Conservation (phyloP, 75 land plant species). For the Ceratopteris richardii region DNA sequence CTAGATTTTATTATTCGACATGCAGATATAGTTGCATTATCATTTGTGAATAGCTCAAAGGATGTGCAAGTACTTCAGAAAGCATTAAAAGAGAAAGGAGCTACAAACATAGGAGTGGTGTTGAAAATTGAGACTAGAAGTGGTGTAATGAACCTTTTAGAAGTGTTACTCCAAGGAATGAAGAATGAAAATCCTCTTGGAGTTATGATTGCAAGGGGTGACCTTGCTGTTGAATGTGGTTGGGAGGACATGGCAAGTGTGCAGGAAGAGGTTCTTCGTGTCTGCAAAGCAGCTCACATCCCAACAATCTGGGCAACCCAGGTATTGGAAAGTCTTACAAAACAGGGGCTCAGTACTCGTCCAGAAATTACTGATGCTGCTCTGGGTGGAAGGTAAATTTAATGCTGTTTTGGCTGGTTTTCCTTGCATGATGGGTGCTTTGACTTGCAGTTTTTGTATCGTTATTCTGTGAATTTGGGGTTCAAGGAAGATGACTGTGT, state of each 20-base stretch:
- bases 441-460: too few relatives aligned
- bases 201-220: constrained; percentile 70
- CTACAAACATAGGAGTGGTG: constrained; percentile 34
- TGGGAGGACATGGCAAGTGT: constrained; percentile 51
- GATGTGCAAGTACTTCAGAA: constrained; percentile 36
- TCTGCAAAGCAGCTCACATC: constrained; percentile 48
- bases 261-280: constrained; percentile 49
- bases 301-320: constrained; percentile 68
- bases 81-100: constrained; percentile 34
- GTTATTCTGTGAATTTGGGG: too few relatives aligned
- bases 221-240: constrained; percentile 67
- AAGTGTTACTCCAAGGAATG: constrained; percentile 50
- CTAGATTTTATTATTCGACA: constrained; percentile 50
- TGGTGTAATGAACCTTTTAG: constrained; percentile 42
- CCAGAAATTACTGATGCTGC: constrained; percentile 66
- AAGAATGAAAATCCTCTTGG: constrained; percentile 42
- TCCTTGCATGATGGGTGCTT: neutral
- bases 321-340: constrained; percentile 48
- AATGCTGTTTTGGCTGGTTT: constrained; percentile 4
- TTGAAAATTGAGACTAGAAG: constrained; percentile 52
- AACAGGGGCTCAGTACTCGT: constrained; percentile 51
- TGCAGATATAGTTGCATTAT: constrained; percentile 60
- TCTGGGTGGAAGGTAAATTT: constrained; percentile 37
- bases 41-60: constrained; percentile 38
- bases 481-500: too few relatives aligned